phyloP scores from a whole-genome alignment of 768 basidiomycete species.

The Kockovaella imperatae region DNA sequence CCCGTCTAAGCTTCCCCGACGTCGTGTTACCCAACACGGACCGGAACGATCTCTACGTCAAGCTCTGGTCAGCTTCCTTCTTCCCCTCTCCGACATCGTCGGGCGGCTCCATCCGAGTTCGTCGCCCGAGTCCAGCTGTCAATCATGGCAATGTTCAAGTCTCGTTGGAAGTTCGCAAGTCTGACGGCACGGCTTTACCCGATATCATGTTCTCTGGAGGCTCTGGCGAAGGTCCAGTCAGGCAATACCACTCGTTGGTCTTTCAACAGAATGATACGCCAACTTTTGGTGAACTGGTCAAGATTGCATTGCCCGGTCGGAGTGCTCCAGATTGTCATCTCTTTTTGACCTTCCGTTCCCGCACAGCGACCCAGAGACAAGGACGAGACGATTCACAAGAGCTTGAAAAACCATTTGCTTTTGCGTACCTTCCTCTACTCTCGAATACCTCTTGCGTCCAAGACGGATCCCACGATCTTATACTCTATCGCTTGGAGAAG shows the following conservation, averaged over 20 bases:
- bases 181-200: conserved; percentile 61
- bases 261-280: conserved; percentile 81
- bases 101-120: conserved; percentile 29
- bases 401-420: conserved; percentile 75
- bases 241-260: conserved; percentile 82
- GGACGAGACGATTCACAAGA: conserved; percentile 47
- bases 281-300: conserved; percentile 87
- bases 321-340: conserved; percentile 78
- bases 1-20: conserved; percentile 88
- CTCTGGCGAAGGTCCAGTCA: conserved; percentile 70
- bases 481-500: conserved; percentile 77
- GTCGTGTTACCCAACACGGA: conserved; percentile 86
- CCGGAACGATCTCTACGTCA: conserved; percentile 94
- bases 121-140: conserved; percentile 20
- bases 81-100: conserved; percentile 44
- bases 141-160: conserved; percentile 69
- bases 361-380: too few relatives aligned
- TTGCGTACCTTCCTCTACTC: conserved; percentile 82
- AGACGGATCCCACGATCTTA: conserved; percentile 77
- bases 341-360: conserved; percentile 84
- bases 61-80: conserved; percentile 92
- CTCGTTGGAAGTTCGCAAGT: conserved; percentile 73
- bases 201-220: conserved; percentile 66
- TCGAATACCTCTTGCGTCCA: conserved; percentile 71
- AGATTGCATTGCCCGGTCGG: conserved; percentile 61